phyloP scores from a whole-genome alignment of 2,329 filamentous ascomycete species.

The Fusarium mundagurra region DNA sequence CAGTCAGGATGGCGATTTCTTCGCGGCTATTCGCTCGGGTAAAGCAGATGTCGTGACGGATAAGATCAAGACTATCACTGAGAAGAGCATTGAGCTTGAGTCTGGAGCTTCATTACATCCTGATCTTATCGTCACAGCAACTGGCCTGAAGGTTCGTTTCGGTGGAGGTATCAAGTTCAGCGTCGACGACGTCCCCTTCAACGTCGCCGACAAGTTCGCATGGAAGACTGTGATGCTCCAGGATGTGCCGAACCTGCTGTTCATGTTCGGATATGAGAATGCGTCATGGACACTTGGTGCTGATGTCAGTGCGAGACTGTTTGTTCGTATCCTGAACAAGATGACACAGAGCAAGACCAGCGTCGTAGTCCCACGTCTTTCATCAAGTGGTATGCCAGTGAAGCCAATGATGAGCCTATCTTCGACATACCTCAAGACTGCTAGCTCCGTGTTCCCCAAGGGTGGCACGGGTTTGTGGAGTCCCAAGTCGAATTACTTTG shows the following conservation, averaged over 20 bases:
- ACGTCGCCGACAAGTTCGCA: conserved; percentile 57
- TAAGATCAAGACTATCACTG: conserved; percentile 56
- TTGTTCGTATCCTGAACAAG: conserved; percentile 60
- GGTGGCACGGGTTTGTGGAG: conserved; percentile 52
- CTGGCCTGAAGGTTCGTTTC: conserved; percentile 66
- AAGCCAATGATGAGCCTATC: conserved; percentile 55
- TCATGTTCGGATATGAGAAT: conserved; percentile 69
- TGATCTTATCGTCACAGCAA: conserved; percentile 73
- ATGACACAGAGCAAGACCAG: conserved; percentile 57
- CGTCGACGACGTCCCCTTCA: conserved; percentile 60
- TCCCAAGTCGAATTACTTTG: conserved; percentile 45
- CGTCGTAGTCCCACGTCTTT: conserved; percentile 55
- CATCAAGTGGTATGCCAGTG: conserved; percentile 49
- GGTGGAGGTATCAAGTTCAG: conserved; percentile 61
- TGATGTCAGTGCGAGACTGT: conserved; percentile 61
- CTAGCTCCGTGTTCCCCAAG: conserved; percentile 55
- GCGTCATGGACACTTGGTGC: conserved; percentile 71
- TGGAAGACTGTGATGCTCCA: conserved; percentile 72
- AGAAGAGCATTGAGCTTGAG: conserved; percentile 54
- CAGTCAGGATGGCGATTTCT: conserved; percentile 59
- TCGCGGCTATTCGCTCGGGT: conserved; percentile 50
- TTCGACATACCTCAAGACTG: conserved; percentile 61
- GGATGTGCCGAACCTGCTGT: conserved; percentile 68
- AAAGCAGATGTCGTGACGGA: conserved; percentile 57
- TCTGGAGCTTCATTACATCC: conserved; percentile 58